These are phyloP conservation scores for Toxicodendron radicans DNA, from an alignment of 345 rosid species.

Conservation along the genomic window DNA sequence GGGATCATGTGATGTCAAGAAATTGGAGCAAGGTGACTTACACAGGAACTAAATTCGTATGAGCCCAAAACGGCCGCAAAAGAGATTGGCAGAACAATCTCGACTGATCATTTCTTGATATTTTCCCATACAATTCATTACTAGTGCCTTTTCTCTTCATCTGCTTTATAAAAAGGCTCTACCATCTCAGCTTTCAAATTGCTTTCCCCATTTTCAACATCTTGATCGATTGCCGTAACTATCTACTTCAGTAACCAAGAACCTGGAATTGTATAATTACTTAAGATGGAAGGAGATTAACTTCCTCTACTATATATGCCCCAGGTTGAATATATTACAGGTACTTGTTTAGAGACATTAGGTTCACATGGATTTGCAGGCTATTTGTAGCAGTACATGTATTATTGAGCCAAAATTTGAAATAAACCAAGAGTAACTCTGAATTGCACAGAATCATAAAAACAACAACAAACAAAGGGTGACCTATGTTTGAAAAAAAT, in stretches of 20 bases:
- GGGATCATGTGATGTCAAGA: no score
- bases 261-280: background rate
- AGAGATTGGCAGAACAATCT: constrained; percentile 70
- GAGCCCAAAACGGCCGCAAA: constrained; percentile 84
- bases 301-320: background rate
- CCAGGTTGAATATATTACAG: background rate
- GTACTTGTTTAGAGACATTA: background rate
- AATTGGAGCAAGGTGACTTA: constrained; percentile 39
- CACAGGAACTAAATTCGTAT: constrained; percentile 84
- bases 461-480: no score
- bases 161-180: constrained; percentile 1
- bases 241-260: no score
- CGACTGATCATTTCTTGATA: constrained; percentile 41
- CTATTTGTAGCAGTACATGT: background rate
- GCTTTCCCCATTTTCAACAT: constrained; percentile 1
- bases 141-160: background rate
- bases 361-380: background rate
- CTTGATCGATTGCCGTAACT: constrained; percentile 3
- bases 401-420: no score
- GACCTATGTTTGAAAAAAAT: no score
- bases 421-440: no score
- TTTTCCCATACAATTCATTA: background rate
- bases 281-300: background rate
- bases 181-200: background rate
- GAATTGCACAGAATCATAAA: no score